Evolutionary conservation across 495 filamentous ascomycete species (phyloP), one percentile per base, ranked within the genome.

Genomic region (Xylaria telfairii): DNA sequence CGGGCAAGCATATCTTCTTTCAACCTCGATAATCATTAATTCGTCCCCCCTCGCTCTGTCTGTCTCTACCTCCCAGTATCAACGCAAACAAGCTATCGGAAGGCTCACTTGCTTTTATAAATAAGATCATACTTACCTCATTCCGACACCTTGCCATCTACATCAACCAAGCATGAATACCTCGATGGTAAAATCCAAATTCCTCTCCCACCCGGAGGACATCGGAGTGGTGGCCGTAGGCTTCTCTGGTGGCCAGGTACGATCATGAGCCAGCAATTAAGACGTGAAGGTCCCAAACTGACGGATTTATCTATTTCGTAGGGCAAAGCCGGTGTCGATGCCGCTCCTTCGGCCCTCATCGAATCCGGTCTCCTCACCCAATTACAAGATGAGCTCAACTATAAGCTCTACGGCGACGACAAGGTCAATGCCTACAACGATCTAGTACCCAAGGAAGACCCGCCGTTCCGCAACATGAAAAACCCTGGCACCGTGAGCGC

Each of bases 171-270:
- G 66, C 57, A 78, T 82, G 75, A 81, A 79, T 71, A 93, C 93
- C 21, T 89, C 93, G 3, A 92, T 91, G 62, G 87, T 97, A 72
- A 75, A 86, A 68, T 90, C 93, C 75, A 93, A 91, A 74, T 99
- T 97, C 83, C 92, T 99, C 70, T 82, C 90, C 71, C 84, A 89
- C 71, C 86, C 88, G 62, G 84, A 91, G 78, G 89, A 98, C 72
- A 87, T 99, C 66, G 96, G 96, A 68, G 87, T 99, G 62, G 93
- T 98, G 47, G 95, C 95, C 34, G 96, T 98, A 24, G 95, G 95
- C 69, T 99, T 99, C 86, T 97, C 94, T 67, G 96, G 96, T 74
- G 96, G 96, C 63, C 96, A 99, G 88, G 95, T 95, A 88, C 74
- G 83, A 73, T 57, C n/a, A 60, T 60, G 53, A 24, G 34, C 62